Conservation (phyloP, 2,329 filamentous ascomycete species). For the Eutypa lata region DNA sequence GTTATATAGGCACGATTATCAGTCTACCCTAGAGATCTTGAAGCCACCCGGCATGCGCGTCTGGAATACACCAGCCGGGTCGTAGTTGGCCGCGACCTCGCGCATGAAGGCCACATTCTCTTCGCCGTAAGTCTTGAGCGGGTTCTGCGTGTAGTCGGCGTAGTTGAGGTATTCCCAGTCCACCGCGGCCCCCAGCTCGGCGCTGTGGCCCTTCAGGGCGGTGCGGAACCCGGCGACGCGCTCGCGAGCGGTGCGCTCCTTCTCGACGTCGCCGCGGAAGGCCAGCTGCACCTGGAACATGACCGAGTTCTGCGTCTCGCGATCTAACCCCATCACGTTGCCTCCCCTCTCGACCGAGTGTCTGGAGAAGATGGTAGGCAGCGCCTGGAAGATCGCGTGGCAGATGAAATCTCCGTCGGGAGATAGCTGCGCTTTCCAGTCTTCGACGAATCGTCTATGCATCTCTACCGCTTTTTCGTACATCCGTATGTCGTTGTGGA, state of each 20-base stretch:
- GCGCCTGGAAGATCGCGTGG: constrained; percentile 32
- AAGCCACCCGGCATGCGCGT: constrained; percentile 34
- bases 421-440: constrained; percentile 21
- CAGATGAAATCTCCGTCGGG: constrained; percentile 29
- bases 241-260: constrained; percentile 23
- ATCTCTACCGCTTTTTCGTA: constrained; percentile 35
- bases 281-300: constrained; percentile 28
- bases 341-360: constrained; percentile 33
- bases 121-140: constrained; percentile 30
- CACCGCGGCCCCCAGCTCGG: constrained; percentile 13
- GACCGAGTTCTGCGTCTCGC: constrained; percentile 18
- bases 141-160: constrained; percentile 27
- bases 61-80: constrained; percentile 35
- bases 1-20: not conserved
- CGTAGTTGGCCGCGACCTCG: constrained; percentile 31
- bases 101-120: constrained; percentile 28
- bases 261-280: constrained; percentile 25
- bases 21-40: constrained; percentile 25
- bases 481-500: constrained; percentile 19
- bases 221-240: constrained; percentile 26
- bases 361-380: constrained; percentile 34
- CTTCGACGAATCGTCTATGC: constrained; percentile 34
- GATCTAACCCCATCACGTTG: constrained; percentile 37
- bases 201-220: constrained; percentile 21
- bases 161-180: constrained; percentile 37